phyloP scores from a whole-genome alignment of 2,329 filamentous ascomycete species.

The Didymella pomorum region DNA sequence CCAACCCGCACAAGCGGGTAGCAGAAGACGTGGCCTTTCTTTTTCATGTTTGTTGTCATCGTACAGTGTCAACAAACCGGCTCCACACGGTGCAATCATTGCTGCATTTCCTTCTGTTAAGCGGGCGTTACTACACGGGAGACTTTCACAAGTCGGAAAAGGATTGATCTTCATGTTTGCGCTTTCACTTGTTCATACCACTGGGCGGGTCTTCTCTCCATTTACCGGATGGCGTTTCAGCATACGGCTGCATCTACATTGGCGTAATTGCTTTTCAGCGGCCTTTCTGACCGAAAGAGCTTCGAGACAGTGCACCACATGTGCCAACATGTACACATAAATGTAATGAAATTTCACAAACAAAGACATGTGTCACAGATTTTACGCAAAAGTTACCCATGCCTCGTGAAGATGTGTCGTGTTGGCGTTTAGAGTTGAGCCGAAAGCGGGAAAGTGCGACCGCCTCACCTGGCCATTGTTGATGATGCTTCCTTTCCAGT shows the following conservation, averaged over 20 bases:
- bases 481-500: slow-evolving; percentile 8
- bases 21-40: slow-evolving; percentile 12
- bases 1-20: background rate
- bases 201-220: slow-evolving; percentile 24
- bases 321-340: slow-evolving; percentile 21
- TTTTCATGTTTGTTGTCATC: slow-evolving; percentile 13
- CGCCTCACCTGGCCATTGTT: background rate
- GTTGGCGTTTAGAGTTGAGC: slow-evolving; percentile 10
- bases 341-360: slow-evolving; percentile 19
- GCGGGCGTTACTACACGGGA: slow-evolving; percentile 40
- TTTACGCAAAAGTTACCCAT: background rate
- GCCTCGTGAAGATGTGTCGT: slow-evolving; percentile 13
- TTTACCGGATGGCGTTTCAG: slow-evolving; percentile 30
- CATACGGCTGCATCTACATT: slow-evolving; percentile 29
- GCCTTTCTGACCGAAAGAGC: slow-evolving; percentile 16
- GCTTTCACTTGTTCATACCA: slow-evolving; percentile 35
- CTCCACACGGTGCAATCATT: slow-evolving; percentile 1
- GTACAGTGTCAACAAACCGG: slow-evolving; percentile 2
- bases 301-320: slow-evolving; percentile 6
- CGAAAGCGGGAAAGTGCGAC: slow-evolving; percentile 3
- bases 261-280: slow-evolving; percentile 26
- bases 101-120: slow-evolving; percentile 12
- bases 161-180: slow-evolving; percentile 16
- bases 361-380: slow-evolving; percentile 16
- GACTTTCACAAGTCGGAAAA: slow-evolving; percentile 41